phyloP scores from a whole-genome alignment of 768 basidiomycete genomes.

The Hericium alpestre region DNA sequence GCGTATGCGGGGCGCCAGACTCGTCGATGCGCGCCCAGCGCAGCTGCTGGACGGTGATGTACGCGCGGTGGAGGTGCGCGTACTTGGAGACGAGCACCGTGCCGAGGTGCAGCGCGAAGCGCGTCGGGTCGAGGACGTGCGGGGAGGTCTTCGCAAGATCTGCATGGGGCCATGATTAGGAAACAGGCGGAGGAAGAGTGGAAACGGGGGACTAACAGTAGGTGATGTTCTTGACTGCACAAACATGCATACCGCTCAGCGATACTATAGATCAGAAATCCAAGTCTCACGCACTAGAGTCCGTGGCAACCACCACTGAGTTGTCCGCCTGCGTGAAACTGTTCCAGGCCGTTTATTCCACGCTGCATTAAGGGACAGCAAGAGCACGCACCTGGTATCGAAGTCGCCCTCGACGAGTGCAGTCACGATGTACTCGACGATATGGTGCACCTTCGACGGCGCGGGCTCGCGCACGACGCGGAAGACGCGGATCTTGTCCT shows the following conservation, averaged over 20 bases:
- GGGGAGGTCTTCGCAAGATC: conserved; percentile 86
- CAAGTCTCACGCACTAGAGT: conserved; percentile 39
- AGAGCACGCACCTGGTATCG: conserved; percentile 44
- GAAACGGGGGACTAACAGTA: conserved; percentile 23
- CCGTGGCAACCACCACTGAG: conserved; percentile 79
- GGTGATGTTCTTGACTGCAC: conserved; percentile 29
- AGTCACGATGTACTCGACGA: conserved; percentile 80
- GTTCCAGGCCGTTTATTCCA: background rate
- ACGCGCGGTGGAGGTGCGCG: conserved; percentile 59
- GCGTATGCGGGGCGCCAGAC: conserved; percentile 44
- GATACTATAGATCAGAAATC: background rate
- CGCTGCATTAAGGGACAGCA: background rate
- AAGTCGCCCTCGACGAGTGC: conserved; percentile 78
- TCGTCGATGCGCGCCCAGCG: conserved; percentile 72
- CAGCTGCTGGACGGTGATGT: conserved; percentile 65
- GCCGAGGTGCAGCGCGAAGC: conserved; percentile 81
- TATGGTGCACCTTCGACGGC: conserved; percentile 44
- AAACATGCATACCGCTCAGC: background rate
- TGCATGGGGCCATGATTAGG: too few species aligned
- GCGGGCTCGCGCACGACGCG: conserved; percentile 59
- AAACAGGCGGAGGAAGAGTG: too few species aligned
- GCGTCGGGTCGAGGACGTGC: conserved; percentile 71
- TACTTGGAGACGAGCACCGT: conserved; percentile 77
- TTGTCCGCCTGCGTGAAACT: conserved; percentile 90
- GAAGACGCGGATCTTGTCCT: conserved; percentile 80